phyloP scores from a whole-genome alignment of 495 filamentous ascomycete species.

The Evernia prunastri region DNA sequence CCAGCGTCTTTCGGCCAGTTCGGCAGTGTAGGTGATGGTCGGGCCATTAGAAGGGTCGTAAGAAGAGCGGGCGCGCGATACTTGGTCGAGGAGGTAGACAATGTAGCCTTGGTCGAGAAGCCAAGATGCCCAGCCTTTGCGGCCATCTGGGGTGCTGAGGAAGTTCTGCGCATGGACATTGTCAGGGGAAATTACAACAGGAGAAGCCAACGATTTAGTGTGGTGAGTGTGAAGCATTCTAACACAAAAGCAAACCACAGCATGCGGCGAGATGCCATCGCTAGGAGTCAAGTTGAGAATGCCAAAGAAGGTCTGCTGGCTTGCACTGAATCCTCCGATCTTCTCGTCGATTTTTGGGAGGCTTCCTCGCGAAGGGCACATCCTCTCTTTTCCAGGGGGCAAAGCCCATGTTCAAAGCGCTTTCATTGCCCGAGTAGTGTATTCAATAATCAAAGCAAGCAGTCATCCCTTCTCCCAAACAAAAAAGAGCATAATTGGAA shows the following conservation, averaged over 20 bases:
- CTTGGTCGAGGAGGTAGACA: slow-evolving; percentile 43
- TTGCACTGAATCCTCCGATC: neutral
- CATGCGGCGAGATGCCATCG: neutral
- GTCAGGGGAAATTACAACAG: slow-evolving; percentile 1
- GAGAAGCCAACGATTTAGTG: neutral
- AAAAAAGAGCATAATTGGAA: too few relatives aligned
- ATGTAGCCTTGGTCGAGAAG: slow-evolving; percentile 41
- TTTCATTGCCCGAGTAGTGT: too few relatives aligned
- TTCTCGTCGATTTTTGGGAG: neutral
- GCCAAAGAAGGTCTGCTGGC: neutral
- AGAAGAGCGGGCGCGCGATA: slow-evolving; percentile 39
- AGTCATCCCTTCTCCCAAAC: too few relatives aligned
- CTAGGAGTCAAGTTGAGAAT: neutral
- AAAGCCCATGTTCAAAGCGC: too few relatives aligned
- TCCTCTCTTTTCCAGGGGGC: neutral
- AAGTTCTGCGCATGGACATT: slow-evolving; percentile 31
- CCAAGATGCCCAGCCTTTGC: slow-evolving; percentile 42
- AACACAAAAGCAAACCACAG: neutral
- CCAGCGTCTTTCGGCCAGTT: slow-evolving; percentile 36
- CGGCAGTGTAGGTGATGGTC: slow-evolving; percentile 30
- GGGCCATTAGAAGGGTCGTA: slow-evolving; percentile 33
- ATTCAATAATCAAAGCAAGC: too few relatives aligned
- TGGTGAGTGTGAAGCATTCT: neutral
- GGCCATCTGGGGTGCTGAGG: slow-evolving; percentile 44
- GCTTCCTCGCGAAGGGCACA: neutral